phyloP scores from a whole-genome alignment of 768 basidiomycete species.

The Auriculariales sp. region DNA sequence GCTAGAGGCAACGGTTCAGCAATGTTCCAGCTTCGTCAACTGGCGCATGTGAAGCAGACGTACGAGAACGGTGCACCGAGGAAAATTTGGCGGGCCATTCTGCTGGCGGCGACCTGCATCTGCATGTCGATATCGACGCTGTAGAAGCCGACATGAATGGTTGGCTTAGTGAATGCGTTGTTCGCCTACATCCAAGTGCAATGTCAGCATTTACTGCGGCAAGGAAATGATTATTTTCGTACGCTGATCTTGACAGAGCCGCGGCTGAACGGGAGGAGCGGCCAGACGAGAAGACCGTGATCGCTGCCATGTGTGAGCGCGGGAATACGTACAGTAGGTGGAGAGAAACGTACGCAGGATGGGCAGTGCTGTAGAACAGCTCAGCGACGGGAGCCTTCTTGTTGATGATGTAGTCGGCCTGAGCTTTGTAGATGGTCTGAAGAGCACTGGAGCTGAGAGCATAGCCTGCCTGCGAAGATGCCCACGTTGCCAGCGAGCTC shows the following conservation, averaged over 20 bases:
- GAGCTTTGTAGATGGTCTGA: slow-evolving; percentile 27
- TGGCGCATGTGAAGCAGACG: not conserved
- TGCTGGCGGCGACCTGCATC: slow-evolving; percentile 33
- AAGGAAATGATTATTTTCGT: slow-evolving; percentile 2
- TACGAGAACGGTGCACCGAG: slow-evolving; percentile 27
- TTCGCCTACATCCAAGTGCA: slow-evolving; percentile 20
- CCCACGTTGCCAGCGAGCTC: slow-evolving; percentile 26
- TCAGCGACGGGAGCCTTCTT: slow-evolving; percentile 32
- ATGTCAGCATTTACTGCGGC: not conserved
- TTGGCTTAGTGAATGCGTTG: slow-evolving; percentile 32
- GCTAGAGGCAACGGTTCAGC: slow-evolving; percentile 9
- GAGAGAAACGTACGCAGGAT: slow-evolving; percentile 23
- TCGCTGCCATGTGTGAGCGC: slow-evolving; percentile 13
- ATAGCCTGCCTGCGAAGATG: slow-evolving; percentile 25
- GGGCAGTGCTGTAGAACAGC: slow-evolving; percentile 32
- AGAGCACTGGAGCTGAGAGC: slow-evolving; percentile 28
- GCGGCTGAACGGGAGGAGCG: slow-evolving; percentile 39
- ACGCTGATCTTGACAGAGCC: slow-evolving; percentile 36
- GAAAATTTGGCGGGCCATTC: slow-evolving; percentile 28
- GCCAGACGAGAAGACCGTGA: slow-evolving; percentile 37
- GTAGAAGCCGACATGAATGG: slow-evolving; percentile 38
- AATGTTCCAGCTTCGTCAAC: not conserved
- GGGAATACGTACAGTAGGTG: not conserved
- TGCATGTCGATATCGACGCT: slow-evolving; percentile 31
- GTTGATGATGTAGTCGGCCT: slow-evolving; percentile 33